These are phyloP conservation scores for Carallia brachiata DNA, from an alignment of 345 rosid genomes.

Conservation along the genomic window DNA sequence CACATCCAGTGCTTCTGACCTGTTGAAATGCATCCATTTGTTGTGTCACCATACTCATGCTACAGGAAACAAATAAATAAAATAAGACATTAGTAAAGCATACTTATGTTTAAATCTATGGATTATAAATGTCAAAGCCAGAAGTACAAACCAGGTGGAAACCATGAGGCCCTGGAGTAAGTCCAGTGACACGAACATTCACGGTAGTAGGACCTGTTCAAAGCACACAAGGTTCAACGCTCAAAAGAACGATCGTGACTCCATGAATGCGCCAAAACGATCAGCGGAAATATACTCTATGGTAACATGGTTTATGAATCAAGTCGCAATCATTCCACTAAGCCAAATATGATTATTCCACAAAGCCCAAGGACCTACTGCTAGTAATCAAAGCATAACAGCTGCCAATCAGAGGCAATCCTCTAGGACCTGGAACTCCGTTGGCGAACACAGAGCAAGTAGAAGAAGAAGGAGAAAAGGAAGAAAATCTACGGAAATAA, in stretches of 20 bases:
- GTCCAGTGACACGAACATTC: constrained; percentile 78
- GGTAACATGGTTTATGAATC: no score
- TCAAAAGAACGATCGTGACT: not conserved
- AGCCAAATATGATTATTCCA: no score
- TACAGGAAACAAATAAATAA: constrained; percentile 22
- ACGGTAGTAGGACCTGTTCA: constrained; percentile 84
- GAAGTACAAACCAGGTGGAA: constrained; percentile 69
- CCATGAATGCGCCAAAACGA: no score
- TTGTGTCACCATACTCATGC: constrained; percentile 97
- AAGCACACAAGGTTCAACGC: constrained; percentile 6
- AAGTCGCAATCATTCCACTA: no score
- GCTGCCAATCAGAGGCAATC: no score
- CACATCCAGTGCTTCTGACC: constrained; percentile 38
- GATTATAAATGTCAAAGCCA: constrained; percentile 12
- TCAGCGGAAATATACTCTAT: no score
- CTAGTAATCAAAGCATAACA: no score
- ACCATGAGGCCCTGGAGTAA: constrained; percentile 85
- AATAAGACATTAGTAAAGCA: not conserved
- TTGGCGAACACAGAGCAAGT: no score
- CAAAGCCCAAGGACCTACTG: no score
- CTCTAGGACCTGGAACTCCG: no score
- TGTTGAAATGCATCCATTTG: constrained; percentile 96
- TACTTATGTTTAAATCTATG: constrained; percentile 1
- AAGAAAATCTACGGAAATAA: no score
- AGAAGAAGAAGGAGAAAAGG: no score